A percentile compares a stretch with the other conserved stretches of the same genome.
Conservation (phyloP, 2,329 filamentous ascomycete genomes). For the Alternaria brassicicola region DNA sequence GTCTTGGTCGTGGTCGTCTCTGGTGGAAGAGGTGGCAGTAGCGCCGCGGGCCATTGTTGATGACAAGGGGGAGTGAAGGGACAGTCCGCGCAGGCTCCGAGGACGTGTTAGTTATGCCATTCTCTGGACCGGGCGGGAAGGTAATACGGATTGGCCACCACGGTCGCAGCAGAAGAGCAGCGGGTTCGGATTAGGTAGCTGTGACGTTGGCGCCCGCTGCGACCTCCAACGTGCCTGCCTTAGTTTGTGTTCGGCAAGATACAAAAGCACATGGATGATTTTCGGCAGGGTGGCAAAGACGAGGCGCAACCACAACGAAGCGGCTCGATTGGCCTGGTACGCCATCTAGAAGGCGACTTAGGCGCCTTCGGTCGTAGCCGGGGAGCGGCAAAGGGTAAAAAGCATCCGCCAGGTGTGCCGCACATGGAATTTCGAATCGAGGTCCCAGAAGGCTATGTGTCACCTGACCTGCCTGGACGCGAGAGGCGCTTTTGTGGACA, state of each 20-base stretch:
- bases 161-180: slow-evolving; percentile 2
- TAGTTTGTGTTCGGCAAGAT: slow-evolving; percentile 4
- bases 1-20: slow-evolving; percentile 30
- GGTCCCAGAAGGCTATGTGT: slow-evolving; percentile 3
- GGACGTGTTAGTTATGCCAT: slow-evolving; percentile 26
- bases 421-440: slow-evolving; percentile 15
- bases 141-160: slow-evolving; percentile 17
- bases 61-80: slow-evolving; percentile 11
- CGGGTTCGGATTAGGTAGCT: slow-evolving; percentile 8
- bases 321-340: slow-evolving; percentile 5
- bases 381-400: neutral
- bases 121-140: slow-evolving; percentile 10
- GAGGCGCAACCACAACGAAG: neutral
- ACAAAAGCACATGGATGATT: slow-evolving; percentile 7
- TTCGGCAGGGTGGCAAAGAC: slow-evolving; percentile 7
- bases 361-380: slow-evolving; percentile 1
- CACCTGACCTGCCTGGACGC: neutral
- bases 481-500: slow-evolving; percentile 1
- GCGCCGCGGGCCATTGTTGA: slow-evolving; percentile 40
- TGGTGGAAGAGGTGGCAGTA: slow-evolving; percentile 24
- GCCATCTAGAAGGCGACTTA: slow-evolving; percentile 1
- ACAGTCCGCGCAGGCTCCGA: slow-evolving; percentile 25
- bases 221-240: slow-evolving; percentile 9
- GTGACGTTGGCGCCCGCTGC: slow-evolving; percentile 21
- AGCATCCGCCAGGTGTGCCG: neutral